Base-by-base conservation (phyloP, 495 filamentous ascomycete species). In the Mycothermus thermophilus region DNA sequence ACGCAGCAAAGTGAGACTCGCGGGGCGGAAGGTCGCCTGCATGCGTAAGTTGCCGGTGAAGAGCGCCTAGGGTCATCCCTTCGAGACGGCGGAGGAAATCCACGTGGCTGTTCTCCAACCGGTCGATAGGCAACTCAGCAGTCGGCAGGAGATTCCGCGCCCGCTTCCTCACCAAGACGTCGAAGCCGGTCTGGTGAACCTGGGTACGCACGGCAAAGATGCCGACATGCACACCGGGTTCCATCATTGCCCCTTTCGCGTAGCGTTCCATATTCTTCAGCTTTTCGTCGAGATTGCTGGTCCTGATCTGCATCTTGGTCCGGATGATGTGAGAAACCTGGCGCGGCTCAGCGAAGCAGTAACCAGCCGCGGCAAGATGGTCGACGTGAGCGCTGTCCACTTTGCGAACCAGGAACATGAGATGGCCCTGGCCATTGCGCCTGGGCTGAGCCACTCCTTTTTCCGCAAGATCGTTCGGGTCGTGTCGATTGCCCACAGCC, bases 331-430 rank as follows among this genome's bases (percentile, higher is more conserved):
- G 67, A 8, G 71, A 62, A n/a, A 93, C 73, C 30, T 84, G 78
- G 15, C 68, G 64, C 13, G 79, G 59, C 5, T 69, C 62, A 5
- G 81, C 79, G 41, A 93, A 93, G 10, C 76, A 69, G 48, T 73
- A 90, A 0, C 87, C 86, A n/a, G 64, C 56, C 2, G 75, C 72
- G 37, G 75, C 66, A n/a, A 93, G 58, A 14, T 67, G 69, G 32
- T 63, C 54, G 5, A 72, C 80, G 0, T 60, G 55, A 23, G 32
- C 19, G 34, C 59, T 66, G 18, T 70, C 63, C 3, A 81, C 62
- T 22, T 65, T 66, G 10, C 78, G 78, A n/a, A 87, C 78, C 14
- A 88, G 66, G 41, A 92, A 87, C 42, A 94, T 71, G 31, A 87
- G 55, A 35, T 86, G 79, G 4, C 84, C 84, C 32, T 71, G 74